Conservation (phyloP, 148 eudicot species). For the Euryodendron excelsum region DNA sequence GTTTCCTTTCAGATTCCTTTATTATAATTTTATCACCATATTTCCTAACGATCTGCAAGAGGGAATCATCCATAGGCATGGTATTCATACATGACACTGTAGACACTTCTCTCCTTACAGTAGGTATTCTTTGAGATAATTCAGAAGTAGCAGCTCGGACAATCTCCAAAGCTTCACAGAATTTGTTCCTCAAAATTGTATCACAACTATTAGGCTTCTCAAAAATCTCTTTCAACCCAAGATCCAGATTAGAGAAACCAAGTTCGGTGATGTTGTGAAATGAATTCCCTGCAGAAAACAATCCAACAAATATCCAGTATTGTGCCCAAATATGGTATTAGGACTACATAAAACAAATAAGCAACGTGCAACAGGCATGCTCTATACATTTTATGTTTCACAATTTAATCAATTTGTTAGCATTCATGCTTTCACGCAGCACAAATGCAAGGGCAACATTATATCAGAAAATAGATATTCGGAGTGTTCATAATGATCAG, state of each 20-base stretch:
- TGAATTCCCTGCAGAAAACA: constrained; percentile 39
- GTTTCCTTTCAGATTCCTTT: constrained; percentile 70
- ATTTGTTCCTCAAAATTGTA: constrained; percentile 43
- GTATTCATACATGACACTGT: constrained; percentile 26
- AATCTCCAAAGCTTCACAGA: constrained; percentile 57
- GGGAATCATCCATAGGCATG: constrained; percentile 37
- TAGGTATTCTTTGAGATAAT: constrained; percentile 24
- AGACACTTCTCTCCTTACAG: constrained; percentile 28
- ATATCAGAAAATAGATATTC: background rate
- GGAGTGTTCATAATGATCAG: background rate
- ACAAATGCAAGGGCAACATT: background rate
- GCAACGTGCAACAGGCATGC: background rate
- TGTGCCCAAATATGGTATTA: background rate
- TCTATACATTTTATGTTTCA: background rate
- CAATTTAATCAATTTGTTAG: background rate
- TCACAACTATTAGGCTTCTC: constrained; percentile 41
- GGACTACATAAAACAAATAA: background rate
- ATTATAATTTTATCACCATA: constrained; percentile 68
- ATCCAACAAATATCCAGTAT: background rate
- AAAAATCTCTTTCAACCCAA: constrained; percentile 70
- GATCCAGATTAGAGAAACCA: constrained; percentile 34
- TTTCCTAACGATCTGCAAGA: constrained; percentile 51
- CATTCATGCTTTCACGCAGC: background rate
- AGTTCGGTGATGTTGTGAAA: constrained; percentile 21
- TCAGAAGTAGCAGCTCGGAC: constrained; percentile 47